Evolutionary conservation across 2,329 filamentous ascomycete genomes (phyloP).

Genomic region (Aspergillus fructus): DNA sequence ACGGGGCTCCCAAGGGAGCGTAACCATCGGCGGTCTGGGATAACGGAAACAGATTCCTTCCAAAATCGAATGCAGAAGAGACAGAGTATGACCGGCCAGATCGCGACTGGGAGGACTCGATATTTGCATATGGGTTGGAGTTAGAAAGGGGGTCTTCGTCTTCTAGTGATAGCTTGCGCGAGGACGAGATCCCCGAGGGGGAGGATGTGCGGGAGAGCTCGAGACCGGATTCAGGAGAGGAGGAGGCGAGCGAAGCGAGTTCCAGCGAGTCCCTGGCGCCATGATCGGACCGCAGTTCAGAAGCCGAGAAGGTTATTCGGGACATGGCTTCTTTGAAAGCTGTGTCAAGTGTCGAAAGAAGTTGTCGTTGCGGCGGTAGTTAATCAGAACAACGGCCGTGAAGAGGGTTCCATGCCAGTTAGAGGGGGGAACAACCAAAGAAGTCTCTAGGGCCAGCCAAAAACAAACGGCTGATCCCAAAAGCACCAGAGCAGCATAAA

Average conservation of each 20-base stretch:
- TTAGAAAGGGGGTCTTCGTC: conserved; percentile 73
- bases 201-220: conserved; percentile 71
- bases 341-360: conserved; percentile 3
- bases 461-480: not conserved
- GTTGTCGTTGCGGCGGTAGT: conserved; percentile 5
- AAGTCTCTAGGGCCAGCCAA: not conserved
- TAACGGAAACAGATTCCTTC: conserved; percentile 87
- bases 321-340: conserved; percentile 27
- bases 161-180: conserved; percentile 83
- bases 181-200: conserved; percentile 86
- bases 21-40: conserved; percentile 81
- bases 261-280: conserved; percentile 86
- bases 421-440: not conserved
- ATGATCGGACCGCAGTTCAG: conserved; percentile 28
- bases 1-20: conserved; percentile 78
- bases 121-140: conserved; percentile 51
- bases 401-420: conserved; percentile 16
- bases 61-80: conserved; percentile 92
- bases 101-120: conserved; percentile 48
- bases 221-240: conserved; percentile 63
- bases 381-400: conserved; percentile 4
- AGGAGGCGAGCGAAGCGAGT: conserved; percentile 89
- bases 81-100: conserved; percentile 77
- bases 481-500: conserved; percentile 5
- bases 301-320: conserved; percentile 30